These are phyloP conservation scores for Trypanosoma mega DNA, from an alignment of 208 protist species.

Conservation along the genomic window DNA sequence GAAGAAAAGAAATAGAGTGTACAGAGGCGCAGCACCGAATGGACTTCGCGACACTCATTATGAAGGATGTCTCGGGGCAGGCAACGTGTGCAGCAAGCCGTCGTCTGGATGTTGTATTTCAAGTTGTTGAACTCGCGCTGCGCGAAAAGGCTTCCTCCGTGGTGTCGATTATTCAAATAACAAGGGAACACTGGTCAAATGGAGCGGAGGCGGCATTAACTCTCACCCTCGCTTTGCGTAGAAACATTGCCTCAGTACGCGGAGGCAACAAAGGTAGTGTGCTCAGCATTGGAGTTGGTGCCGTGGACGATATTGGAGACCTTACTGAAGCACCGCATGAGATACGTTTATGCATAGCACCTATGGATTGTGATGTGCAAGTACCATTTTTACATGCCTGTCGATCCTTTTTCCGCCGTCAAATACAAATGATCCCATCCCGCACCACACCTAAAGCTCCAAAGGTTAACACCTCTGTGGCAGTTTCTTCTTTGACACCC, in stretches of 20 bases:
- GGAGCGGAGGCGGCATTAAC: neutral
- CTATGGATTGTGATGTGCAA: slow-evolving; percentile 27
- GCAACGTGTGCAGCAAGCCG: slow-evolving; percentile 3
- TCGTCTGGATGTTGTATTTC: slow-evolving; percentile 6
- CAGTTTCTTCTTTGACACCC: neutral
- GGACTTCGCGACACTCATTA: slow-evolving; percentile 5
- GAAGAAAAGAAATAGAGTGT: too few species aligned
- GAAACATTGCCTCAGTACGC: too few species aligned
- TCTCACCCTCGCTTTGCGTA: too few species aligned
- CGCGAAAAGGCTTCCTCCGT: neutral
- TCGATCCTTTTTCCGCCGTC: slow-evolving; percentile 21
- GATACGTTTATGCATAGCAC: slow-evolving; percentile 20
- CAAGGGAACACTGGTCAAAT: neutral
- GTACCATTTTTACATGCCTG: slow-evolving; percentile 24
- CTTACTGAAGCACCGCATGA: slow-evolving; percentile 7
- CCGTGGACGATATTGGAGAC: neutral
- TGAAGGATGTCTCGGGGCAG: neutral
- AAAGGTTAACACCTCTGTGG: neutral
- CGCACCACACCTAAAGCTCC: neutral
- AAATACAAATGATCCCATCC: neutral
- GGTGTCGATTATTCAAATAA: neutral
- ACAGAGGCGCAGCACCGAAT: too few species aligned
- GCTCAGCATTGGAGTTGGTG: neutral
- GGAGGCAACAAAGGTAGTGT: too few species aligned
- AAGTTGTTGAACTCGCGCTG: neutral